phyloP scores from a whole-genome alignment of 441 rosid species.

The Adansonia grandidieri region DNA sequence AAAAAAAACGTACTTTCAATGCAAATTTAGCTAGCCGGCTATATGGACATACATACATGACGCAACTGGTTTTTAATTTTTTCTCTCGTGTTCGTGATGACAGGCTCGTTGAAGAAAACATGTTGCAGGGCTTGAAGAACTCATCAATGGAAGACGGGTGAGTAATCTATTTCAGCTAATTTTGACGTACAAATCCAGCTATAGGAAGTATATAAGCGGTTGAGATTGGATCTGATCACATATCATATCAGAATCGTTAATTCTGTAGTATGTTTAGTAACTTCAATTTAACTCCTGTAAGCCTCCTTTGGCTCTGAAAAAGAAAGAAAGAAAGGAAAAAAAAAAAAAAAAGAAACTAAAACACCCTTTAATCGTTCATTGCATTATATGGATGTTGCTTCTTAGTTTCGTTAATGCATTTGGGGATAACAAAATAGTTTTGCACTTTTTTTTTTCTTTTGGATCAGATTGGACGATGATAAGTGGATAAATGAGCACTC shows the following conservation, averaged over 20 bases:
- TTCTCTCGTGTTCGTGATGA: slow-evolving; percentile 8
- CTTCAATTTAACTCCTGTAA: neutral
- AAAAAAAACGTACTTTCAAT: neutral
- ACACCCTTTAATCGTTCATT: neutral
- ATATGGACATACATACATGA: neutral
- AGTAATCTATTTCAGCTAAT: slow-evolving; percentile 24
- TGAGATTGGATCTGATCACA: slow-evolving; percentile 16
- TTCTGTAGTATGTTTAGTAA: neutral
- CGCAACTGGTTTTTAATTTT: slow-evolving; percentile 13
- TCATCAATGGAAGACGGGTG: slow-evolving; percentile 49
- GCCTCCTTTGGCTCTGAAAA: neutral
- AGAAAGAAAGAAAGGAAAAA: neutral
- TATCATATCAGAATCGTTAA: neutral
- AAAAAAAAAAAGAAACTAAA: neutral
- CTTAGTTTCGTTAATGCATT: neutral
- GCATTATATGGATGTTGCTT: neutral
- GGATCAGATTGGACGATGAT: slow-evolving; percentile 40
- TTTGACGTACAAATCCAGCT: neutral
- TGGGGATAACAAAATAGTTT: too few species aligned
- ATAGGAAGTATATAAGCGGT: neutral
- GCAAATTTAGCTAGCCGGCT: neutral
- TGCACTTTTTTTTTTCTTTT: neutral
- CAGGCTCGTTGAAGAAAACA: slow-evolving; percentile 35
- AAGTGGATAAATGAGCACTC: slow-evolving; percentile 42
- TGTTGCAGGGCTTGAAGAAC: slow-evolving; percentile 39